Base-by-base conservation (phyloP, 2,329 filamentous ascomycete species). In the Aspergillus neotritici region DNA sequence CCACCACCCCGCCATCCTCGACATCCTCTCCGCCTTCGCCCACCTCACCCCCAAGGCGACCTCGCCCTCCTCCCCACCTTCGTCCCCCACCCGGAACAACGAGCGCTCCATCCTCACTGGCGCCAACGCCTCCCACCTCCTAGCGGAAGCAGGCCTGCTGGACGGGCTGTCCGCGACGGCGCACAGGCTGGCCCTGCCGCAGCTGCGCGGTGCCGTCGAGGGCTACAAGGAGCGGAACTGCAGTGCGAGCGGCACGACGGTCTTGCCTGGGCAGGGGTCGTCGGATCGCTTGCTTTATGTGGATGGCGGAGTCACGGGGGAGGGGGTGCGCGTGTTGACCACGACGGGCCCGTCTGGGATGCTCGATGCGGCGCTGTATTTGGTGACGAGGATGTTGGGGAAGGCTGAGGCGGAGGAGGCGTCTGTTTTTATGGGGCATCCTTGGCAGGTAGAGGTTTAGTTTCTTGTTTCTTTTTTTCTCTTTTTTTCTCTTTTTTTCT, bases 371-470 rank as follows among this genome's bases (percentile, higher is more conserved):
- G 32, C 40, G 14, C 25, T 41, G 14, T 30, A 36, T 13, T 3
- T 41, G 6, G 15, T 41, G 6, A 15, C 12, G 31, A 25, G 28
- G 5, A 15, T 32, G 32, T 25, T 10, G 25, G 40, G 40, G 8
- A 16, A 25, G 17, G 15, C 33, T 32, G 33, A n/a, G 4, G 33
- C 40, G 2, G 40, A 16, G 25, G 40, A 41, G 40, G 40, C 33
- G 25, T 32, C 40, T 4, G 12, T 29, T 10, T 41, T 41, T 30
- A 34, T 41, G 25, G 40, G 40, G 9, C 33, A 41, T 36, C 1
- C 33, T n/a, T 41, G 40, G 40, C 21, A 25, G 21, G 21, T 25
- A 8, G 21, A 25, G 4, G 21, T 9, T 25, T 25, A 25, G 21
- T 25, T 5, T 17, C 17, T 25, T 25, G 7, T 8, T 6, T 21